These are phyloP conservation scores for Penicillium alfredii DNA, from an alignment of 495 filamentous ascomycete species.

Conservation along the genomic window DNA sequence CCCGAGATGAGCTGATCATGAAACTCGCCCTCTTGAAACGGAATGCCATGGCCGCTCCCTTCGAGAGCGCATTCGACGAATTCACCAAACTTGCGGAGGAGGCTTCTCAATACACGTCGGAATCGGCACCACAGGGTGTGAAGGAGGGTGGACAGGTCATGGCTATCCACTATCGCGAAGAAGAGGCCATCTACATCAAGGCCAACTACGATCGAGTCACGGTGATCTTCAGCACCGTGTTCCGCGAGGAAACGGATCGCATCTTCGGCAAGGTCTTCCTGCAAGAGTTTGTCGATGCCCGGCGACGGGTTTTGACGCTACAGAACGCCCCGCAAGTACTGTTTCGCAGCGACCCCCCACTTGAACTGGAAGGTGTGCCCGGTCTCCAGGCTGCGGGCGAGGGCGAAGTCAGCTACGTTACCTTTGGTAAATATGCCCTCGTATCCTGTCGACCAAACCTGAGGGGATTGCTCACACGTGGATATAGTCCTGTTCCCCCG, in stretches of 20 bases:
- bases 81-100: slow-evolving; percentile 79
- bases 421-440: slow-evolving; percentile 66
- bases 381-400: slow-evolving; percentile 66
- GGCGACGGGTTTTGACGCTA: slow-evolving; percentile 71
- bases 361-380: slow-evolving; percentile 81
- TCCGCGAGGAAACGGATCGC: slow-evolving; percentile 93
- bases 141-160: slow-evolving; percentile 87
- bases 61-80: slow-evolving; percentile 92
- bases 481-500: slow-evolving; percentile 85
- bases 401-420: slow-evolving; percentile 91
- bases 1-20: slow-evolving; percentile 73
- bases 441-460: too few relatives aligned
- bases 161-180: slow-evolving; percentile 95
- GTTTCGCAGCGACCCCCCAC: slow-evolving; percentile 87
- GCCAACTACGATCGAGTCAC: slow-evolving; percentile 94
- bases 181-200: slow-evolving; percentile 99
- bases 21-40: slow-evolving; percentile 86
- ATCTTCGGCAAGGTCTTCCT: slow-evolving; percentile 96
- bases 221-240: slow-evolving; percentile 97
- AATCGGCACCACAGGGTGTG: slow-evolving; percentile 84
- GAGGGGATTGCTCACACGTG: too few relatives aligned
- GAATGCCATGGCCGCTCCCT: slow-evolving; percentile 96
- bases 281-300: slow-evolving; percentile 93
- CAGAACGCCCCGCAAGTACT: slow-evolving; percentile 99
- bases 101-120: slow-evolving; percentile 81